These are phyloP conservation scores for Diaporthe helianthi DNA, from an alignment of 2,329 filamentous ascomycete genomes.

Conservation along the genomic window DNA sequence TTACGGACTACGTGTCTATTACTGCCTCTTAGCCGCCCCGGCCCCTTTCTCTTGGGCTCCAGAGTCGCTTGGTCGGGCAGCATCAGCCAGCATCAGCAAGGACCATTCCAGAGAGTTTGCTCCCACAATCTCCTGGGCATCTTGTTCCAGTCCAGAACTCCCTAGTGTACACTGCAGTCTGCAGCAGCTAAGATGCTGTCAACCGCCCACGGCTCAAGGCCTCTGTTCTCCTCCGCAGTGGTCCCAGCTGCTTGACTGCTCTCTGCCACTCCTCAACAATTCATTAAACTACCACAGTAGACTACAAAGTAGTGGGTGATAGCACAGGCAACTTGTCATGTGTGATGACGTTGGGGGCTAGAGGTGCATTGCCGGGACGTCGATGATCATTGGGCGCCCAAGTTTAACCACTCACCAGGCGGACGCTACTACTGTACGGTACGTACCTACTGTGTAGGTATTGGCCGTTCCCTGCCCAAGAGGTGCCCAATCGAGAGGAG, in stretches of 20 bases:
- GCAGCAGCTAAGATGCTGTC: too few species aligned
- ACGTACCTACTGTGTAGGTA: too few species aligned
- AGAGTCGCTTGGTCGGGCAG: too few species aligned
- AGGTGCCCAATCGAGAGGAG: slow-evolving; percentile 1
- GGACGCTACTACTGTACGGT: too few species aligned
- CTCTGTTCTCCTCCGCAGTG: not conserved
- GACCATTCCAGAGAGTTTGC: not conserved
- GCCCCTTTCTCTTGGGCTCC: slow-evolving; percentile 8
- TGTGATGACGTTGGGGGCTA: slow-evolving; percentile 21
- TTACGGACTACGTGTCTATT: too few species aligned
- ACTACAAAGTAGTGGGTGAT: too few species aligned
- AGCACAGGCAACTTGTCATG: not conserved
- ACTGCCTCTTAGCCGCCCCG: not conserved
- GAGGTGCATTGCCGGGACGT: slow-evolving; percentile 13
- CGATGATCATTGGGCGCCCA: not conserved
- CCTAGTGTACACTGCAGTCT: not conserved
- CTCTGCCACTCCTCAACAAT: not conserved
- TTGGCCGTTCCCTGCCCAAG: not conserved
- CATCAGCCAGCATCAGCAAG: slow-evolving; percentile 17
- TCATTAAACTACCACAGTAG: too few species aligned
- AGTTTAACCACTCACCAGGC: not conserved
- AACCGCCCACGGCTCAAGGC: not conserved
- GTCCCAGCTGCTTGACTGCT: slow-evolving; percentile 1
- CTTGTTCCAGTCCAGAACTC: not conserved
- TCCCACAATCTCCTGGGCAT: not conserved